Base-by-base conservation (phyloP, 805 yeast genomes). In the Yarrowia sp. region DNA sequence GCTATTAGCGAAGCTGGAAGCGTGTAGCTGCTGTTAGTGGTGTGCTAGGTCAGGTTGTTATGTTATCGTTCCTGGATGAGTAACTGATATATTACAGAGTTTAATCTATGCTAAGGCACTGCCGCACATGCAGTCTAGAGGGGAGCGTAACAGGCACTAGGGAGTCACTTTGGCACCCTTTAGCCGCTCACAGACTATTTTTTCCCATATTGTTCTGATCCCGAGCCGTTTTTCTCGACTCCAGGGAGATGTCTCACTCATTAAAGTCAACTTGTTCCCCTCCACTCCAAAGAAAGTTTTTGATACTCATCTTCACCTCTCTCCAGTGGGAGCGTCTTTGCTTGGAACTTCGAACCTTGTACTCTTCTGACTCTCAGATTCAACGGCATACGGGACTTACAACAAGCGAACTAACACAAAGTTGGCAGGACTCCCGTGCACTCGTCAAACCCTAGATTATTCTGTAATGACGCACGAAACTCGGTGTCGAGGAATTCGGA, bases 41-140 rank as follows among this genome's bases (percentile, higher is more conserved):
- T 14, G 43, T 38, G 24, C 24, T 38, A 19, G 40, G 21, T 19
- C 22, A 38, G 10, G 43, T 17, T 36, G 48, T 43, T 14, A 44
- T 44, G 36, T 19, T 48, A 28, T 28, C 22, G 52, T 48, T 30
- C 52, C 52, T 48, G 52, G 52, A 48, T 48, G 52, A 44, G 52
- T 30, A 19, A 48, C 36, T 48, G 36, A 48, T 48, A 32, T 48
- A 48, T 30, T 19, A 32, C 38, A 48, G 21, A 48, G 54, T 48
- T 48, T 48, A 48, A 48, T 48, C 28, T 48, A 32, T 48, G 54
- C 54, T 32, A 48, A 48, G 54, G 32, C 54, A 48, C 54, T 48
- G 38, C 54, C 38, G 54, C 38, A 32, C 26, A 8, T 48, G 54
- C 54, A 48, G 26, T 4, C 38, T 48, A 48, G 28, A 46, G 35